Base-by-base conservation (phyloP, 306 rosid species). In the Quercus agrifolia region DNA sequence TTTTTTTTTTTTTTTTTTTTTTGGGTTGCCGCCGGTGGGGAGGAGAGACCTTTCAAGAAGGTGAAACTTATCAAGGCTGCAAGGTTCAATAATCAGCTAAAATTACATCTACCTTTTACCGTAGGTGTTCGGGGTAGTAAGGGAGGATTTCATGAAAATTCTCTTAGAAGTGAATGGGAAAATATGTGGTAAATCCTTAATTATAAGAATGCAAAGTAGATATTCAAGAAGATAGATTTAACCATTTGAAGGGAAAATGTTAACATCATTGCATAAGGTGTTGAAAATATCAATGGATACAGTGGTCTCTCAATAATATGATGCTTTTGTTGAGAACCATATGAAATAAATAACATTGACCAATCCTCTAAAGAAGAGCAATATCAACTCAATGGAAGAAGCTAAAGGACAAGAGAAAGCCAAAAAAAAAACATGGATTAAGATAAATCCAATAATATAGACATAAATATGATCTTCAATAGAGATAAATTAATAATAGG, bases 321-420 rank as follows among this genome's bases (percentile, higher is more conserved):
- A 44, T 20, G 69, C 28, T 62, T 81, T 68, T 20, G 59, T 56
- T 77, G 68, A 70, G 52, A 20, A 77, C 30, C 73, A 25, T 19
- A 31, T 21, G 27, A 66, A 56, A 67, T 79, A 75, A 79, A 73
- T 14, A 82, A 54, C 59, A 75, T 33, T 41, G 64, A 14, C 62
- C 51, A 59, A n/a, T 69, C 83, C 17, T 49, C 54, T 12, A 78
- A 74, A 81, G 54, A 75, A 49, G 76, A 78, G 61, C 61, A 57
- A 77, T 59, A 67, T 49, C 74, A 86, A 75, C 77, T 73, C 74
- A 59, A 76, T 64, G 69, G 56, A 78, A 83, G 41, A 44, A 44
- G 71, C 31, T 68, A 59, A 59, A 57, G 55, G 69, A 71, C 61
- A 66, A 14, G 21, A 71, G 12, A 67, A 67, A 21, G 2, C 23